Conservation (phyloP, 2,329 filamentous ascomycete genomes). For the Colletotrichum godetiae region DNA sequence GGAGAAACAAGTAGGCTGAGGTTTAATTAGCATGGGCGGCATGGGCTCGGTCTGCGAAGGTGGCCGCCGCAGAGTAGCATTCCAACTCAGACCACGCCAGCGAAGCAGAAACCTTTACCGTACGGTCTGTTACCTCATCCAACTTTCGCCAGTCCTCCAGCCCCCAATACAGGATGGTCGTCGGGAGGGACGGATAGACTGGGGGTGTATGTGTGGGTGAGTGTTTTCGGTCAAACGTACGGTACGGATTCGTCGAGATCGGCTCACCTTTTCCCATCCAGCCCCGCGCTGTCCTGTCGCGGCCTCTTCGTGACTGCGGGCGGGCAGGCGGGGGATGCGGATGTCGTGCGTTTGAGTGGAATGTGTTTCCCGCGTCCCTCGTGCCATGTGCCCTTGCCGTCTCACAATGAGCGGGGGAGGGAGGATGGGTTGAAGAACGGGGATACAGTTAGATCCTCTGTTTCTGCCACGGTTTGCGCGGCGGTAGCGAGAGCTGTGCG, state of each 20-base stretch:
- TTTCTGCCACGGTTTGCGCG: background rate
- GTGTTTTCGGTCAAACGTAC: background rate
- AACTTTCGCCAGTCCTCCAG: background rate
- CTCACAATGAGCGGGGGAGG: background rate
- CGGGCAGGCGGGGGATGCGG: background rate
- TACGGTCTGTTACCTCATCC: background rate
- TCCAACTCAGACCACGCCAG: background rate
- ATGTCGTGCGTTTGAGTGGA: background rate
- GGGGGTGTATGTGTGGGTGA: background rate
- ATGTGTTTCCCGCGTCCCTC: background rate
- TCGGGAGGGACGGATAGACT: background rate
- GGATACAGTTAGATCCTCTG: background rate
- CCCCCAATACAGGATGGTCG: background rate
- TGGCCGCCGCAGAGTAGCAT: constrained; percentile 1
- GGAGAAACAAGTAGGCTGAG: background rate
- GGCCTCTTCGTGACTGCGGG: background rate
- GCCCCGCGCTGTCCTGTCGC: background rate
- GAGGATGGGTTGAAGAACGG: background rate
- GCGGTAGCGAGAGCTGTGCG: background rate
- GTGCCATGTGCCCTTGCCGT: background rate
- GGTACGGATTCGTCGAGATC: background rate
- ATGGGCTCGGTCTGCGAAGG: background rate
- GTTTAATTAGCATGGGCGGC: background rate
- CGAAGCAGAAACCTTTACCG: background rate
- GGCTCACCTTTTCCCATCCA: background rate